Evolutionary conservation across 1,284 basidiomycete genomes (phyloP).

Genomic region (Porodaedalea pini): DNA sequence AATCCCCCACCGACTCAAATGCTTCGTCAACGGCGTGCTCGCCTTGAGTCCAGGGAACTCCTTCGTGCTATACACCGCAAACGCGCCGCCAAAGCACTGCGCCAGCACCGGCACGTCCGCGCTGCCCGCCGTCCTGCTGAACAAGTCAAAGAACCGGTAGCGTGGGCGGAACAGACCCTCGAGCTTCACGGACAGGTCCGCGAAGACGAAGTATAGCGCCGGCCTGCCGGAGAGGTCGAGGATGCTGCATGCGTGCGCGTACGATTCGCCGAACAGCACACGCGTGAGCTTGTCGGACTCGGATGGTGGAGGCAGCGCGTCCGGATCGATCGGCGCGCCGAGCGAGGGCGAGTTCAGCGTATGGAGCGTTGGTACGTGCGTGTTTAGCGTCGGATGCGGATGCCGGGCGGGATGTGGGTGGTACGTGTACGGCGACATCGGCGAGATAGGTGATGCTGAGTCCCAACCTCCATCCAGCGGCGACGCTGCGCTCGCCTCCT

Average conservation of each 20-base stretch:
- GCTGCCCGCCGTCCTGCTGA: slow-evolving; percentile 28
- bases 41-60: slow-evolving; percentile 72
- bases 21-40: slow-evolving; percentile 72
- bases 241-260: slow-evolving; percentile 52
- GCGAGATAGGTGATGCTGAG: slow-evolving; percentile 13
- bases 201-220: slow-evolving; percentile 67
- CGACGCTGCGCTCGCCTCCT: neutral
- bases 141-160: slow-evolving; percentile 66
- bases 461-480: slow-evolving; percentile 11
- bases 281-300: slow-evolving; percentile 18
- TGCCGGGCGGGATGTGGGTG: no score
- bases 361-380: neutral
- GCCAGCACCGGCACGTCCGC: slow-evolving; percentile 53
- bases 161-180: slow-evolving; percentile 65
- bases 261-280: slow-evolving; percentile 27
- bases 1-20: slow-evolving; percentile 48
- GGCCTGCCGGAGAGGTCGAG: slow-evolving; percentile 59
- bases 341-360: neutral
- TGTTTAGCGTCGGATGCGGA: neutral
- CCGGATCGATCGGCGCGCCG: slow-evolving; percentile 13
- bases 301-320: slow-evolving; percentile 15
- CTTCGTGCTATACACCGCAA: slow-evolving; percentile 74
- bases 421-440: slow-evolving; percentile 8
- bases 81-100: slow-evolving; percentile 64
- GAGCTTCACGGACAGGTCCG: slow-evolving; percentile 58